phyloP scores from a whole-genome alignment of 2,329 filamentous ascomycete genomes.

The Pyricularia pennisetigena region DNA sequence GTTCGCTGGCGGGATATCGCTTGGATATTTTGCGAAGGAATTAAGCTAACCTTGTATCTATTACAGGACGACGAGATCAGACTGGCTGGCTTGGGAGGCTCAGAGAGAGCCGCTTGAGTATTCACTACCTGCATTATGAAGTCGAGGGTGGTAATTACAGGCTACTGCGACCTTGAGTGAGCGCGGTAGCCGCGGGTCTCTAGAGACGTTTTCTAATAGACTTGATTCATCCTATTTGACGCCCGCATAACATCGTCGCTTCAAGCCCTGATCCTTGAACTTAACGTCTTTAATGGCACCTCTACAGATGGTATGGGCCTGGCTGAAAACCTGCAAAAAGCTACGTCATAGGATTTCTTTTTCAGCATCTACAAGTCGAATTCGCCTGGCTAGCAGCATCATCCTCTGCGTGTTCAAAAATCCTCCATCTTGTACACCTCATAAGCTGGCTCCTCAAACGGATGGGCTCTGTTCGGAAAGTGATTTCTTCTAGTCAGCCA shows the following conservation, averaged over 20 bases:
- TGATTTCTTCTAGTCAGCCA: not conserved
- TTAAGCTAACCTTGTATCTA: constrained; percentile 5
- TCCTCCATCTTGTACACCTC: constrained; percentile 37
- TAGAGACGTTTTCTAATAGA: not conserved
- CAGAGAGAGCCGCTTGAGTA: constrained; percentile 59
- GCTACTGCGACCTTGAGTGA: not conserved
- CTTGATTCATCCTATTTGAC: not conserved
- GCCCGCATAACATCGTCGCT: not conserved
- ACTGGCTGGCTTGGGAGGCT: constrained; percentile 95
- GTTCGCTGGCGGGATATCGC: not conserved
- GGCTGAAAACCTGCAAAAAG: not conserved
- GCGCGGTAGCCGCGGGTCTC: not conserved
- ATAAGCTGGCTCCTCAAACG: constrained; percentile 42
- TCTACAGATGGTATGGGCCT: not conserved
- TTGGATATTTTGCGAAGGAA: not conserved
- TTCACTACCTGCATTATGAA: constrained; percentile 50
- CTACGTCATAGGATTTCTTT: not conserved
- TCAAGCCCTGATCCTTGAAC: not conserved
- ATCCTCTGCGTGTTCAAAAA: constrained; percentile 19
- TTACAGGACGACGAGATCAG: constrained; percentile 77
- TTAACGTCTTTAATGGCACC: not conserved
- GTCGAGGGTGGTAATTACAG: not conserved
- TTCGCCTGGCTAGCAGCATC: not conserved
- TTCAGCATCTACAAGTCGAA: not conserved
- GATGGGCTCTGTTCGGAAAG: constrained; percentile 29